A percentile compares a stretch with the other conserved stretches of the same genome.
Evolutionary conservation across 2,329 filamentous ascomycete genomes (phyloP).

Genomic region (Alternaria sp.): DNA sequence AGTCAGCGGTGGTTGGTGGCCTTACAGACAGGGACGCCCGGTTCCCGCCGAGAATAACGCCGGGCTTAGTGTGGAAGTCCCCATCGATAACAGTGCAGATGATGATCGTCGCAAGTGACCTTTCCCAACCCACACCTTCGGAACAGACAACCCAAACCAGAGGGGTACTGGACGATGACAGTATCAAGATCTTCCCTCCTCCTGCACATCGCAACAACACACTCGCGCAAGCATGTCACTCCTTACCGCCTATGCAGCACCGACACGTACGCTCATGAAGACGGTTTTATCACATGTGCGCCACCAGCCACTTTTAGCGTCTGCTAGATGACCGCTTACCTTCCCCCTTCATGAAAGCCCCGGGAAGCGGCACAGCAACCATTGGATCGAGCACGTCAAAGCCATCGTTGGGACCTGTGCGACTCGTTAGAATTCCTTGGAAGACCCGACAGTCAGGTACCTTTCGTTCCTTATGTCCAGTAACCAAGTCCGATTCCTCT

Average conservation of each 20-base stretch:
- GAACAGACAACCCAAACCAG: conserved; percentile 1
- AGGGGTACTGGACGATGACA: neutral
- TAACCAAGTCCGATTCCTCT: conserved; percentile 7
- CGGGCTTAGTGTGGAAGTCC: neutral
- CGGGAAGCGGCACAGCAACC: neutral
- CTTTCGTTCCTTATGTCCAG: conserved; percentile 1
- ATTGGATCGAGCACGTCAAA: neutral
- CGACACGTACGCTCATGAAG: neutral
- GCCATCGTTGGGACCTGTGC: neutral
- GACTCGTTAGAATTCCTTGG: conserved; percentile 7
- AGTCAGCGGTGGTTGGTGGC: neutral
- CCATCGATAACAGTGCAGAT: neutral
- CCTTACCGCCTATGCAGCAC: neutral
- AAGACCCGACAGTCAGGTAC: neutral
- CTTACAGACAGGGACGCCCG: neutral
- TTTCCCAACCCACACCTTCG: neutral
- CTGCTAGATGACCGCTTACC: neutral
- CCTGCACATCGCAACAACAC: neutral
- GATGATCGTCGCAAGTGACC: conserved; percentile 2
- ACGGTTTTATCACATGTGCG: neutral
- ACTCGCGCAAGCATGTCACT: neutral
- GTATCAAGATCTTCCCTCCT: neutral
- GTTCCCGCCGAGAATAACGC: neutral
- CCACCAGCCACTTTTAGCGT: neutral
- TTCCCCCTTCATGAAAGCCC: neutral